Evolutionary conservation across 495 filamentous ascomycete species (phyloP), one percentile per base, ranked within the genome.

Genomic region (Penicillium lividum): DNA sequence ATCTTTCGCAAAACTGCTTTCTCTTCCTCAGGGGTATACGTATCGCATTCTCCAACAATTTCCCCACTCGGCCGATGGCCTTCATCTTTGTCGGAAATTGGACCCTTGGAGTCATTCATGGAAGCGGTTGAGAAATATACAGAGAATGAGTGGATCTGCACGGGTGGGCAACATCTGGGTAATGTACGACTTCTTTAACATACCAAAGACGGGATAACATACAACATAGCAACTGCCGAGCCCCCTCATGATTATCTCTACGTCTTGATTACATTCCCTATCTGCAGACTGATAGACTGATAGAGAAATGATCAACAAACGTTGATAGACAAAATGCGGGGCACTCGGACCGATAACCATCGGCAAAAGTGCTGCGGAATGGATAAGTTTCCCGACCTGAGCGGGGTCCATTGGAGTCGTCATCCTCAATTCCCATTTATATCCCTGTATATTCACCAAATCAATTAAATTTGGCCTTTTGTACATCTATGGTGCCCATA

Each of bases 1-100:
- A 82, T 80, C 59, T 80, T 83, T 40, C 74, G 68, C 45, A 81
- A 66, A 4, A 83, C 66, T 31, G 63, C 63, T 38, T 62, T 74
- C 56, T 80, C 80, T 51, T 82, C 76, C 30, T 73, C 72, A 2
- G 15, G 10, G 59, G 72, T 56, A 70, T 76, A 61, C 64, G 16
- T 45, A 0, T 61, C 62, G 4, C 31, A 68, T 5, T 66, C 49
- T 25, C 74, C 76, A 10, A 65, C 28, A 10, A 58, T 57, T 8
- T 61, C 62, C 13, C 56, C 56, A 15, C 36, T 53, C 4, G 10
- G 16, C 18, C 15, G 40, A 11, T 34, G 13, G 11, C 1, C 56
- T 46, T 62, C 54, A 5, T 60, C 53, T 28, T 51, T 66, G 38
- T 30, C 40, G 6, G 27, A 25, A 16, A 4, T 46, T 42, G 42